phyloP scores from a whole-genome alignment of 2,329 filamentous ascomycete species.

The Didymella exigua region DNA sequence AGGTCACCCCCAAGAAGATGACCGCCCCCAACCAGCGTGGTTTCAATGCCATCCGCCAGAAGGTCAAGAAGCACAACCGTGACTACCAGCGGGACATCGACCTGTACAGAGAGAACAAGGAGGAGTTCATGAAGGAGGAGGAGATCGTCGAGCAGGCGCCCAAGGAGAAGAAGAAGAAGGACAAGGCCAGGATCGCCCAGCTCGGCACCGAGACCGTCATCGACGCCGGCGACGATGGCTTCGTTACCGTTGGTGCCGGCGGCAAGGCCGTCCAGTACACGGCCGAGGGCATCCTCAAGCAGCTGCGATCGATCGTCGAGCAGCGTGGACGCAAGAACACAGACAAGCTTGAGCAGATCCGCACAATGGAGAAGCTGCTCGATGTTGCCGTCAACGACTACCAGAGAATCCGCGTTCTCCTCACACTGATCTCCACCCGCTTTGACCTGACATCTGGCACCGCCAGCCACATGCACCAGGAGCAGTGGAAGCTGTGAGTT shows the following conservation, averaged over 20 bases:
- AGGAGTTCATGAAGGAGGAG: conserved; percentile 83
- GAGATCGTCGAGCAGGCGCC: conserved; percentile 73
- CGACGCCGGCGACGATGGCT: conserved; percentile 79
- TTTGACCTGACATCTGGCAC: conserved; percentile 88
- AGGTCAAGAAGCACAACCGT: conserved; percentile 98
- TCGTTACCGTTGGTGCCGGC: conserved; percentile 84
- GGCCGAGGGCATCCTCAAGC: conserved; percentile 97
- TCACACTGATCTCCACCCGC: conserved; percentile 88
- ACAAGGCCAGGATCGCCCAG: conserved; percentile 57
- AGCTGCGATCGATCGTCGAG: conserved; percentile 90
- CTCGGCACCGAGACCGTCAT: conserved; percentile 58
- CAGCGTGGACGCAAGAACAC: conserved; percentile 99
- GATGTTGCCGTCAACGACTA: conserved; percentile 91
- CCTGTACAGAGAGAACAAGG: conserved; percentile 82
- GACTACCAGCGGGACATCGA: conserved; percentile 89
- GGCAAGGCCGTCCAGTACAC: conserved; percentile 91
- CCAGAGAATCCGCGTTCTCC: conserved; percentile 88
- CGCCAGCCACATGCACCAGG: conserved; percentile 84
- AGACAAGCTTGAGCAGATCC: conserved; percentile 91
- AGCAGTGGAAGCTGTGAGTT: conserved; percentile 85
- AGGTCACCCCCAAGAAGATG: conserved; percentile 97
- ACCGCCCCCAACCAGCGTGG: conserved; percentile 93
- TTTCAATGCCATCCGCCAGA: conserved; percentile 96
- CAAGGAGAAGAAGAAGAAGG: conserved; percentile 42
- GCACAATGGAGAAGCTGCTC: conserved; percentile 92